These are phyloP conservation scores for Lactifluus subvellereus DNA, from an alignment of 768 basidiomycete species.

Conservation along the genomic window DNA sequence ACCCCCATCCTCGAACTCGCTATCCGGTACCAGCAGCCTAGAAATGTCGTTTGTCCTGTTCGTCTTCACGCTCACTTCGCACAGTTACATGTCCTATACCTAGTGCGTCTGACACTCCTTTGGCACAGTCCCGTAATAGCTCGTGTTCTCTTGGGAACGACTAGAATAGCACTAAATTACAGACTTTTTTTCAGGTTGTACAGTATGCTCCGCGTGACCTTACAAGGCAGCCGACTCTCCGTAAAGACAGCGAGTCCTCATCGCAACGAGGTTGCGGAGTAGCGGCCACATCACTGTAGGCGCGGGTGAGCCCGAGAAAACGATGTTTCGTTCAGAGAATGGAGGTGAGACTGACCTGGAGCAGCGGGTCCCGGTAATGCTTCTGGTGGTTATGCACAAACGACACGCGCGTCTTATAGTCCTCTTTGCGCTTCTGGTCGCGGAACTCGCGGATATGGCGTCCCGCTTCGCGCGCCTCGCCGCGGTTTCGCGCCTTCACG, in stretches of 20 bases:
- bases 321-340: not conserved
- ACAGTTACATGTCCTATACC: conserved; percentile 13
- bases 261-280: not conserved
- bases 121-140: conserved; percentile 18
- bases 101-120: conserved; percentile 20
- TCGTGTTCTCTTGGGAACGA: conserved; percentile 21
- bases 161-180: conserved; percentile 3
- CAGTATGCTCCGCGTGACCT: not conserved
- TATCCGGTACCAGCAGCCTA: conserved; percentile 22
- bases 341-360: conserved; percentile 38
- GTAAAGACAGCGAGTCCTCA: not conserved
- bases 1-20: conserved; percentile 19
- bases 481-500: conserved; percentile 87
- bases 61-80: conserved; percentile 22
- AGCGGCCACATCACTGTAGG: conserved; percentile 21
- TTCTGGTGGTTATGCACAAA: conserved; percentile 84
- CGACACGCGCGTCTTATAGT: conserved; percentile 78
- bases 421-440: conserved; percentile 71
- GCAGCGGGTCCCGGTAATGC: conserved; percentile 71
- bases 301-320: not conserved
- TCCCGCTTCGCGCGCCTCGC: conserved; percentile 90
- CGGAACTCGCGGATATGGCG: conserved; percentile 79
- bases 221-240: not conserved
- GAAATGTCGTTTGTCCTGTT: conserved; percentile 20
- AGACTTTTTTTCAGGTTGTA: not conserved